These are phyloP conservation scores for Amylocystis lapponica DNA, from an alignment of 768 basidiomycete species.

Conservation along the genomic window DNA sequence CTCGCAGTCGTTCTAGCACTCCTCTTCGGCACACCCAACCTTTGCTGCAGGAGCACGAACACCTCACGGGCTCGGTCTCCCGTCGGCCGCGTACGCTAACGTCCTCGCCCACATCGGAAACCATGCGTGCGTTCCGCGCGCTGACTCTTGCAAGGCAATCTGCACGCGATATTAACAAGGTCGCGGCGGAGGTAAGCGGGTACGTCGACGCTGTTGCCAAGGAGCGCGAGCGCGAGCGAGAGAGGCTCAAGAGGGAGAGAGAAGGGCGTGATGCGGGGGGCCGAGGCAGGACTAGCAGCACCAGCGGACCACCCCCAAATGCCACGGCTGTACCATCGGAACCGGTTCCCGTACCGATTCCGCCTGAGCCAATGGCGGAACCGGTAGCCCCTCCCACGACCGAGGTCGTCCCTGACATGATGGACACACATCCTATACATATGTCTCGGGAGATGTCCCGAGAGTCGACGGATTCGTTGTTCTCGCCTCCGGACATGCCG, in stretches of 20 bases:
- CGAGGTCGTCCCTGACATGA: not conserved
- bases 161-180: slow-evolving; percentile 41
- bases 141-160: slow-evolving; percentile 39
- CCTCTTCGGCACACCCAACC: slow-evolving; percentile 5
- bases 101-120: slow-evolving; percentile 30
- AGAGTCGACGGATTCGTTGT: slow-evolving; percentile 12
- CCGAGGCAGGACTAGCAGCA: slow-evolving; percentile 1
- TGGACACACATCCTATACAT: not conserved
- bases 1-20: slow-evolving; percentile 4
- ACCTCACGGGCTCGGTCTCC: slow-evolving; percentile 23
- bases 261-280: slow-evolving; percentile 34
- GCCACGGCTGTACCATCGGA: not conserved
- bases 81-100: slow-evolving; percentile 25
- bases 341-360: not conserved
- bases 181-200: slow-evolving; percentile 55
- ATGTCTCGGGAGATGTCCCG: not conserved
- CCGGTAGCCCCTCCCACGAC: not conserved
- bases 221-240: slow-evolving; percentile 74
- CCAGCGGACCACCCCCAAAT: slow-evolving; percentile 1
- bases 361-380: too few species aligned
- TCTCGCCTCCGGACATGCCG: slow-evolving; percentile 12
- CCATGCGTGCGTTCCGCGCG: slow-evolving; percentile 39
- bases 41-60: slow-evolving; percentile 1
- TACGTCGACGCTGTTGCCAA: slow-evolving; percentile 74
- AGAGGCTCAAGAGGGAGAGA: slow-evolving; percentile 62